Evolutionary conservation across 441 rosid genomes (phyloP).

Genomic region (Corymbia citriodora): DNA sequence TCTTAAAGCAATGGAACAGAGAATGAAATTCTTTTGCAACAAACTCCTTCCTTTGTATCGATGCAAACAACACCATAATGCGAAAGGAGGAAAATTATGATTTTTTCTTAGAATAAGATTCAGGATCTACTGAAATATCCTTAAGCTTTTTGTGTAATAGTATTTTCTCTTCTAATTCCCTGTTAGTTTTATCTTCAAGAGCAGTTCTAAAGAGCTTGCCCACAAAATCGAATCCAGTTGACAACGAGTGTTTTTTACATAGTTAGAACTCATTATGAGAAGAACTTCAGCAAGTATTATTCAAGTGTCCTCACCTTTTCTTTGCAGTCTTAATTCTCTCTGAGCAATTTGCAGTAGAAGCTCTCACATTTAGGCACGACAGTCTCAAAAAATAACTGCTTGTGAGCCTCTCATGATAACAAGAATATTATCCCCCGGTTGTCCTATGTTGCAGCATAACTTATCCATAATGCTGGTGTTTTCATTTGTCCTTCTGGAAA

Average conservation of each 20-base stretch:
- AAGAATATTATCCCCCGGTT: background rate
- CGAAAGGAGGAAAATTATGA: background rate
- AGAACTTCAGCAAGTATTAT: background rate
- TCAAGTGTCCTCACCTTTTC: background rate
- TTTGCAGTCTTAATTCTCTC: background rate
- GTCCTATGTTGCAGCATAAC: background rate
- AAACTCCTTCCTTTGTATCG: background rate
- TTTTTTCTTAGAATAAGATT: background rate
- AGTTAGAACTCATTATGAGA: background rate
- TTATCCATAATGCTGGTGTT: background rate
- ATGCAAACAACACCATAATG: background rate
- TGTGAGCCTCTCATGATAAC: background rate
- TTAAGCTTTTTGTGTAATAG: background rate
- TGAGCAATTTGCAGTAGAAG: background rate
- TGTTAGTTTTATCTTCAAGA: background rate
- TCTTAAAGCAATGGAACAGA: background rate
- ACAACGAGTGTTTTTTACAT: background rate
- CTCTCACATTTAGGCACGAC: background rate
- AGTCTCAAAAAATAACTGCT: background rate
- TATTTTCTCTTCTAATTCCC: background rate
- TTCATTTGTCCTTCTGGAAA: background rate
- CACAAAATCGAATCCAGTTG: background rate
- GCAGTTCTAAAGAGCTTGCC: background rate
- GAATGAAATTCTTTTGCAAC: background rate
- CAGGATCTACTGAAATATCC: background rate